phyloP scores from a whole-genome alignment of 2,329 filamentous ascomycete species.

The Aspergillus novofumigatus region DNA sequence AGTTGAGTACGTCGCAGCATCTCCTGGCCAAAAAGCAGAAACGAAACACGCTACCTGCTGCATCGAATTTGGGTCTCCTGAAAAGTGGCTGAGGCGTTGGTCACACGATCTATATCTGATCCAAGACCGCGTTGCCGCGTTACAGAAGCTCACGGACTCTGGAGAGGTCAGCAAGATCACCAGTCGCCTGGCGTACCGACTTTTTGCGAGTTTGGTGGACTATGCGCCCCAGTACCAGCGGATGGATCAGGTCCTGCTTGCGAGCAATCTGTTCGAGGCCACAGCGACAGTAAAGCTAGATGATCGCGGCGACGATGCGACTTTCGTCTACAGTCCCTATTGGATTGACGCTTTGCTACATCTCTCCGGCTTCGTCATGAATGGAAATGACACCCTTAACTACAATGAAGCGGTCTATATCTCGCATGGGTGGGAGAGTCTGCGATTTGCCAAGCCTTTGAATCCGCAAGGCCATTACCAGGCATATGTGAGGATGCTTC shows the following conservation, averaged over 20 bases:
- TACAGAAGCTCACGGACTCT: slow-evolving; percentile 65
- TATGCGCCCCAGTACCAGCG: slow-evolving; percentile 55
- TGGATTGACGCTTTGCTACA: slow-evolving; percentile 57
- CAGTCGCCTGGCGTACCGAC: slow-evolving; percentile 67
- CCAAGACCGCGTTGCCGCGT: slow-evolving; percentile 45
- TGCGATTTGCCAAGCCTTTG: slow-evolving; percentile 22
- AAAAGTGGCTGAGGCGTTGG: no score
- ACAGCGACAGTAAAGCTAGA: slow-evolving; percentile 53
- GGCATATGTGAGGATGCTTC: slow-evolving; percentile 58
- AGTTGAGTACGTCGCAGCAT: no score
- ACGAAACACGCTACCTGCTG: slow-evolving; percentile 33
- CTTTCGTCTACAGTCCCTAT: slow-evolving; percentile 55
- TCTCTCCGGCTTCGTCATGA: slow-evolving; percentile 58
- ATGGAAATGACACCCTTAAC: slow-evolving; percentile 56
- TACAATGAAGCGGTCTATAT: slow-evolving; percentile 58
- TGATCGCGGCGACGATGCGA: slow-evolving; percentile 48
- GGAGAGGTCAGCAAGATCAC: slow-evolving; percentile 44
- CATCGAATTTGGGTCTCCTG: slow-evolving; percentile 39
- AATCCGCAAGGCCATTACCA: slow-evolving; percentile 37
- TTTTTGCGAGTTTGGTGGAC: slow-evolving; percentile 56
- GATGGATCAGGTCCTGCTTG: slow-evolving; percentile 56
- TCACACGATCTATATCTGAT: slow-evolving; percentile 54
- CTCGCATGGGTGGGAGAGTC: slow-evolving; percentile 58
- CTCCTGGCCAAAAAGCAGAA: slow-evolving; percentile 28
- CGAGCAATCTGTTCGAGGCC: slow-evolving; percentile 53